Percentiles rank a stretch among this genome's conserved stretches.
Evolutionary conservation across 1,284 basidiomycete genomes (phyloP).

Genomic region (Trametes versicolor): DNA sequence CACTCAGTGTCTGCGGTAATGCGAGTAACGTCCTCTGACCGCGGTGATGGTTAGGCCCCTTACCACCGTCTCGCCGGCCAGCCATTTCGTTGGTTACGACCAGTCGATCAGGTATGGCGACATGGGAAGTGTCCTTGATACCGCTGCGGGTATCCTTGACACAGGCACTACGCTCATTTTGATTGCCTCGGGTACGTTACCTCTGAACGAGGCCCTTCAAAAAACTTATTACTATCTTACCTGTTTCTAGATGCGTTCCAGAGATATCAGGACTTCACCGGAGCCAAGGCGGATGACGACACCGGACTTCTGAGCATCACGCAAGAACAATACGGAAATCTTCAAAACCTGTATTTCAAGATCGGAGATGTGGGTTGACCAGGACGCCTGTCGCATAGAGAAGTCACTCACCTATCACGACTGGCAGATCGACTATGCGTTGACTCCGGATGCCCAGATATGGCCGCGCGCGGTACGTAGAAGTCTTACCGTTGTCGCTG

Average conservation of each 20-base stretch:
- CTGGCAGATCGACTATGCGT: constrained; percentile 26
- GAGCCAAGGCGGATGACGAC: constrained; percentile 53
- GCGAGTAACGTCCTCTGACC: not conserved
- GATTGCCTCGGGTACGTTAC: constrained; percentile 45
- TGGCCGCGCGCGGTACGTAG: constrained; percentile 36
- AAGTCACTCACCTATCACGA: not conserved
- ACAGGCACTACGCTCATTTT: constrained; percentile 48
- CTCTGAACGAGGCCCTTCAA: not conserved
- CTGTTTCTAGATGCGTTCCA: constrained; percentile 54
- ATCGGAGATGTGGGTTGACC: constrained; percentile 49
- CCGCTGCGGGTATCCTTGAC: constrained; percentile 42
- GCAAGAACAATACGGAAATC: constrained; percentile 54
- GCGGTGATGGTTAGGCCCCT: constrained; percentile 48
- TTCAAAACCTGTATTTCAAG: constrained; percentile 64
- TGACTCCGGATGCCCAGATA: constrained; percentile 36
- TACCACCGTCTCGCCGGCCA: constrained; percentile 47
- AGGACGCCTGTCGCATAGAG: not conserved
- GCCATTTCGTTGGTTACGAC: constrained; percentile 41
- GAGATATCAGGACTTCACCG: constrained; percentile 59
- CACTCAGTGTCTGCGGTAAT: not conserved
- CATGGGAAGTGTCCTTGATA: constrained; percentile 35
- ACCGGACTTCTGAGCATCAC: constrained; percentile 67
- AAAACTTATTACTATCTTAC: not conserved
- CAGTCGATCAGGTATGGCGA: constrained; percentile 38
- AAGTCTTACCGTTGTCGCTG: not conserved